Conservation (phyloP, 129 eudicot species). For the Centrapalus pauciflorus region DNA sequence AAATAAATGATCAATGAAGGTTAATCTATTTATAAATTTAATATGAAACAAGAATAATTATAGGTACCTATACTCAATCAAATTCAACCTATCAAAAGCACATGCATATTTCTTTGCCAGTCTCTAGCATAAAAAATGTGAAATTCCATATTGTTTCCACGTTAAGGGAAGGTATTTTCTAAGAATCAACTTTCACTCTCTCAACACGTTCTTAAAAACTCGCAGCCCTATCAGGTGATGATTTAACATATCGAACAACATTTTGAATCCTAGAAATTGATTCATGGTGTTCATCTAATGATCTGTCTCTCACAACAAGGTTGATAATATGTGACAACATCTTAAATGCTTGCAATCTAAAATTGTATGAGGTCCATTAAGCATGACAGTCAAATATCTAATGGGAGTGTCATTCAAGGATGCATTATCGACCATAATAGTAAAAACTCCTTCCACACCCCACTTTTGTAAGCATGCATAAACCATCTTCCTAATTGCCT, state of each 20-base stretch:
- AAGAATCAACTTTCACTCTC: not conserved
- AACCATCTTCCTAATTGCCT: not conserved
- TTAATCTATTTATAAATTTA: no score
- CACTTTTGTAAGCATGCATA: not conserved
- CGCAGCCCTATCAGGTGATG: not conserved
- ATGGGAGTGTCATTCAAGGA: not conserved
- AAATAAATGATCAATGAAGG: no score
- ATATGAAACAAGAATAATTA: not conserved
- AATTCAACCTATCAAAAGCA: no score
- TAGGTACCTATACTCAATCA: no score
- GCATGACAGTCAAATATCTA: not conserved
- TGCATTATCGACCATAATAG: not conserved
- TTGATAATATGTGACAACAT: not conserved
- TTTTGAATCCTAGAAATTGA: not conserved
- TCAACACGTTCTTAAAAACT: not conserved
- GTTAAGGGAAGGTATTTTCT: conserved; percentile 1
- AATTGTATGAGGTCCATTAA: not conserved
- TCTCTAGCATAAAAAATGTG: not conserved
- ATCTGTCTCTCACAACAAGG: not conserved
- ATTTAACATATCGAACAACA: not conserved
- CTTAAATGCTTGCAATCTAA: not conserved
- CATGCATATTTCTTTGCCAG: not conserved
- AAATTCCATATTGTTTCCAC: not conserved
- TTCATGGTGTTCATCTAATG: not conserved
- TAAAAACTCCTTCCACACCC: not conserved